These are phyloP conservation scores for Sporothrix curviconia DNA, from an alignment of 2,329 filamentous ascomycete genomes.

Conservation along the genomic window DNA sequence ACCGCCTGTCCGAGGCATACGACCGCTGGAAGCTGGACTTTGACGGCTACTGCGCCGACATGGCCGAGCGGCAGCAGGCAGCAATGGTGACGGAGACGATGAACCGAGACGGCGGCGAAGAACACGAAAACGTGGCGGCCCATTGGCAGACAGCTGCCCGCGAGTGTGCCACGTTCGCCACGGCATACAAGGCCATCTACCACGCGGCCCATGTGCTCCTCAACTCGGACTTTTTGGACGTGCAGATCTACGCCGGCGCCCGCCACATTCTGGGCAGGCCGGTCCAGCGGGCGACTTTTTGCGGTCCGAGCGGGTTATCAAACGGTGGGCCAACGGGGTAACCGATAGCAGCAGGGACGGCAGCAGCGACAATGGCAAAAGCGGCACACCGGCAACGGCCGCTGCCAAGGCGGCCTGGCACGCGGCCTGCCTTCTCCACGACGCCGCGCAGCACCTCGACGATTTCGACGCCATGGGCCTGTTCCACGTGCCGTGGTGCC, in stretches of 20 bases:
- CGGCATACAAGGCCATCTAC: conserved; percentile 16
- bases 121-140: too few relatives aligned
- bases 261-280: conserved; percentile 18
- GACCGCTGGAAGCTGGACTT: conserved; percentile 16
- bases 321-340: conserved; percentile 15
- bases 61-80: background rate
- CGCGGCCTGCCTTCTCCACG: conserved; percentile 14
- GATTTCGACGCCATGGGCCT: conserved; percentile 17
- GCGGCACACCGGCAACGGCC: too few relatives aligned
- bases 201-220: conserved; percentile 15
- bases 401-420: conserved; percentile 14
- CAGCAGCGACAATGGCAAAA: too few relatives aligned
- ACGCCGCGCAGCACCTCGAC: conserved; percentile 2
- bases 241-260: conserved; percentile 21
- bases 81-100: background rate
- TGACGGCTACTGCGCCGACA: conserved; percentile 8
- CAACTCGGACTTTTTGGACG: conserved; percentile 16
- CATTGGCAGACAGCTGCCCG: background rate
- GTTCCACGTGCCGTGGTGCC: conserved; percentile 19
- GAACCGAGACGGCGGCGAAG: background rate
- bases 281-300: conserved; percentile 17
- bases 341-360: too few relatives aligned
- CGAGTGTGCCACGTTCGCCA: conserved; percentile 10
- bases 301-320: conserved; percentile 16
- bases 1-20: conserved; percentile 11